Evolutionary conservation across 1,284 basidiomycete genomes (phyloP), one percentile per base, ranked within the genome.

Genomic region (Xerocomus amazonicus): DNA sequence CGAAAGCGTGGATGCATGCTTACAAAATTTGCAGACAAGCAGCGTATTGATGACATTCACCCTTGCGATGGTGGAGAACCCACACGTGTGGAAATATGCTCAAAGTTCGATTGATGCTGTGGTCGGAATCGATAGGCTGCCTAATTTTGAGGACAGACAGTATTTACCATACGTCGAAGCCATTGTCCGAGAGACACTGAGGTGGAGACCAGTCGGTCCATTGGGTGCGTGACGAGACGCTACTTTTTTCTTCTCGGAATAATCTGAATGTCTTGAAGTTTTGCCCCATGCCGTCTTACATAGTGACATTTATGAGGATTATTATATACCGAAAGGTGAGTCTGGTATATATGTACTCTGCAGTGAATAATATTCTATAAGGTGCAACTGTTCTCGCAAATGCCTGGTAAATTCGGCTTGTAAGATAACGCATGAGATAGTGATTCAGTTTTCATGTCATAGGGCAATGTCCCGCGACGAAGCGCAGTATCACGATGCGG

Each of bases 121-220:
- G 4, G 27, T 45, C 6, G 35, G 43, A n/a, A 45, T 16, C n/a
- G 26, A 29, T 12, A 26, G 71, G 13, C 58, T 77, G 0, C 76
- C 76, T 0, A 65, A 59, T 0, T 71, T 73, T 27, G 56, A 59
- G 2, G 76, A 78, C 45, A 56, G 67, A 29, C 47, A 57, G 0
- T 48, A 50, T 0, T 56, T 78, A 28, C 70, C 71, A 0, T 76
- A 71, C 46, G 48, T 74, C 4, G 59, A 65, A 0, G 68, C 68
- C 0, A 45, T 73, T 6, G 46, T 76, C 4, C 68, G 68, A 34
- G 75, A 78, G 54, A 62, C 36, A 12, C 36, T 54, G 49, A 62
- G 59, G 28, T 65, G 59, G 59, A 44, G 49, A 19, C 62, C 58
- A 0, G 48, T 57, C 4, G 16, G 38, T 5, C 61, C 61, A 7